Evolutionary conservation across 305 asterid genomes (phyloP).

Genomic region (Fraxinus floribunda): DNA sequence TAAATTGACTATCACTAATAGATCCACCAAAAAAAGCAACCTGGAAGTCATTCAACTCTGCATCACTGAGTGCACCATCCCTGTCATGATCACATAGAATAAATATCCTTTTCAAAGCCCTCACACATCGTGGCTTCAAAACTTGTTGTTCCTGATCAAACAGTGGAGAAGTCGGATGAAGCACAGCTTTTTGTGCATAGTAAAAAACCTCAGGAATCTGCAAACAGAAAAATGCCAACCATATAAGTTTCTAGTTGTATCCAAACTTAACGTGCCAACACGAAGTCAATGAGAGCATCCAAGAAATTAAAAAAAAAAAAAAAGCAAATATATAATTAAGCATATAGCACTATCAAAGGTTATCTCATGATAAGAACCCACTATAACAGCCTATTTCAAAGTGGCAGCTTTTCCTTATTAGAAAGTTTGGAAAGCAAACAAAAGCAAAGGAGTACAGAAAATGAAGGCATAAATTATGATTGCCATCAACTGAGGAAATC

Average conservation of each 20-base stretch:
- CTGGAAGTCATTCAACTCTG: constrained; percentile 96
- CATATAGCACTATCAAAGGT: constrained; percentile 2
- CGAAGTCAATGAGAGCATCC: neutral
- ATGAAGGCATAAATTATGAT: constrained; percentile 7
- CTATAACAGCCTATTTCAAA: neutral
- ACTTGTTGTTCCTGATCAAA: constrained; percentile 98
- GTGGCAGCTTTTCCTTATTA: neutral
- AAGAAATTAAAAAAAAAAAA: neutral
- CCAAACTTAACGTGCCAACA: constrained; percentile 10
- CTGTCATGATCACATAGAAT: constrained; percentile 90
- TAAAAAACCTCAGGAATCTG: constrained; percentile 93
- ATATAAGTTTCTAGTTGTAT: constrained; percentile 7
- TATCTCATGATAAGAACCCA: constrained; percentile 15
- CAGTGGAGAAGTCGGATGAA: constrained; percentile 96
- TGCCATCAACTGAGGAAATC: neutral
- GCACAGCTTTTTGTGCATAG: constrained; percentile 97
- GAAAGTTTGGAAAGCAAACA: neutral
- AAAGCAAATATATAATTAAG: neutral
- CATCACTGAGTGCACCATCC: constrained; percentile 98
- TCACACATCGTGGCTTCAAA: constrained; percentile 87
- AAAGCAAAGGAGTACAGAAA: constrained; percentile 16
- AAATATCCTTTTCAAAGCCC: constrained; percentile 93
- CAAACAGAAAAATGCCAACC: constrained; percentile 8
- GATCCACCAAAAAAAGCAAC: constrained; percentile 28
- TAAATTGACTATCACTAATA: constrained; percentile 8